Base-by-base conservation (phyloP, 139 green algal genomes). In the Chlamydomonas sp. region DNA sequence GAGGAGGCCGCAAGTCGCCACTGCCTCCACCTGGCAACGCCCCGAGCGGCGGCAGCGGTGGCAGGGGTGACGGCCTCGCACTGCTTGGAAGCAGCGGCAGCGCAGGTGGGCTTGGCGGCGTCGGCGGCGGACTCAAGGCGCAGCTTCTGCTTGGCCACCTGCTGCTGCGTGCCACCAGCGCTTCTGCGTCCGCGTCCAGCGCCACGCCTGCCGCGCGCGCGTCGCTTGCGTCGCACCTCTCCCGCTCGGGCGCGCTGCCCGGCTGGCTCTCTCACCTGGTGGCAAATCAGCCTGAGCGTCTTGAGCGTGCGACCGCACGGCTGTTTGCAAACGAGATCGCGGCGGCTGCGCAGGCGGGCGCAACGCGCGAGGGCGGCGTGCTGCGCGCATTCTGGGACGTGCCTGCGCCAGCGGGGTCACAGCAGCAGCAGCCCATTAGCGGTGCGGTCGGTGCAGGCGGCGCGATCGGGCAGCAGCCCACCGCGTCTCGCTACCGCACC, bases 261-360 rank as follows among this genome's bases (percentile, higher is more conserved):
- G 57, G 73, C 3, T 97, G 91, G 91, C 59, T 95, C 31, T 70
- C 73, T 28, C 84, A 81, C 73, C 69, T 90, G 5, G 72, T 97
- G 43, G 78, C 72, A 5, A 71, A 88, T 29, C 76, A 80, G 16
- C 88, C 87, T 1, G 63, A 71, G 24, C 69, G 90, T 33, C 90
- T 96, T 58, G 74, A 95, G 37, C 69, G 62, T 22, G 87, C 84
- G 33, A 92, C 91, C 68, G 58, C 54, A 2, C 63, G 76, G 16
- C 36, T 88, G 38, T 90, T 94, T 48, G 65, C 48, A 5, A 30
- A 88, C 80, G 85, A 82, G 33, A 0, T 74, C 20, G 54, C 20
- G 6, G 6, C 31, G 48, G 33, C 49, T 37, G 26, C 28, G 34
- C 49, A 57, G 50, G 22, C 48, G 8, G 16, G 31, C 2, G 6